Evolutionary conservation across 768 basidiomycete species (phyloP), one percentile per base, ranked within the genome.

Genomic region (Boletus sp.): DNA sequence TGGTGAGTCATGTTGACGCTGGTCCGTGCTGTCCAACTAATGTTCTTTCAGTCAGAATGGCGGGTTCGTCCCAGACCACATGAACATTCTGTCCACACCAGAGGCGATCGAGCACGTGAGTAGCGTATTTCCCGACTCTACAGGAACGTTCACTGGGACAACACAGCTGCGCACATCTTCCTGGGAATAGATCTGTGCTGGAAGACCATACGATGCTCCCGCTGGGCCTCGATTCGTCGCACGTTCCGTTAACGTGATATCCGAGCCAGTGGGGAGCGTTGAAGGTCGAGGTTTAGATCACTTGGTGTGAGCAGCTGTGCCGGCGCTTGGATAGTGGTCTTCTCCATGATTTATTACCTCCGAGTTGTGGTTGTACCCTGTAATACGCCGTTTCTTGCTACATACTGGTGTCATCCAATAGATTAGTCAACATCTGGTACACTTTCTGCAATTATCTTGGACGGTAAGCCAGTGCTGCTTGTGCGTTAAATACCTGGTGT

Each of bases 61-160:
- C 28, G 79, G 82, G 20, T 70, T 66, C 39, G 58, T 82, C 33
- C 89, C 89, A 9, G 83, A 90, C 60, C 87, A 91, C 62, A 91
- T 92, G 89, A 89, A 92, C 65, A 71, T 92, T 20, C 64, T 92
- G 14, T 78, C 86, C 9, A 75, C 74, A 10, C 50, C 67, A 5
- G 84, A 88, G 41, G 87, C 88, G 11, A 64, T 77, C 17, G 73
- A 73, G 36, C 86, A 90, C 67, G 90, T 90, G 33, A 53, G 70
- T 62, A n/a, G 28, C 10, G 30, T 49, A 7, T 30, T 15, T 39
- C n/a, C 8, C 4, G 17, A 14, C 17, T 8, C 4, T n/a, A 44
- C 9, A 9, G 4, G 20, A 20, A 17, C 7, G 15, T 12, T 67
- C 10, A 67, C n/a, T 46, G 37, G 28, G 47, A 40, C 8, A 18